Evolutionary conservation across 1,284 basidiomycete species (phyloP).

Genomic region (Fomitopsis betulina): DNA sequence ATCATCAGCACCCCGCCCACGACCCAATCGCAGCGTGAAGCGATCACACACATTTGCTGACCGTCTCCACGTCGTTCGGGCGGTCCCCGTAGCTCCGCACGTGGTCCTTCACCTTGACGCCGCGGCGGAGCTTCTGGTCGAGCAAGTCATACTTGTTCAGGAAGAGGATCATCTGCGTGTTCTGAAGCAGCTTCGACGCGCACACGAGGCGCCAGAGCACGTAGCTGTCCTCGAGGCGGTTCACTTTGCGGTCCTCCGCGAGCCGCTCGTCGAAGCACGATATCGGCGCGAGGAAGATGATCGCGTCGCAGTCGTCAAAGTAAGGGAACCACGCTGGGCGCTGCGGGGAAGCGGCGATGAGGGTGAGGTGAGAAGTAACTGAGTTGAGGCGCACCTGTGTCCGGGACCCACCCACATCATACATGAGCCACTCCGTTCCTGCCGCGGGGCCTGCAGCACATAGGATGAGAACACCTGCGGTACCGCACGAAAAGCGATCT

Average conservation of each 20-base stretch:
- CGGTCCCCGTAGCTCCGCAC: constrained; percentile 38
- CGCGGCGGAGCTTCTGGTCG: constrained; percentile 58
- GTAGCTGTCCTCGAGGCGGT: constrained; percentile 40
- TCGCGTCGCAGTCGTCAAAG: constrained; percentile 38
- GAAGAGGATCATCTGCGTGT: constrained; percentile 35
- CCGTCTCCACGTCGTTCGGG: constrained; percentile 31
- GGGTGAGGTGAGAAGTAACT: neutral
- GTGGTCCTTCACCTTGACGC: constrained; percentile 53
- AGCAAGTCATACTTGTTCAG: constrained; percentile 51
- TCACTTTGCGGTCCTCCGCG: constrained; percentile 37
- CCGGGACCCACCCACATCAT: constrained; percentile 70
- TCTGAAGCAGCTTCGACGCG: constrained; percentile 33
- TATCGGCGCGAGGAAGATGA: constrained; percentile 39
- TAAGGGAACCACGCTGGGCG: constrained; percentile 36
- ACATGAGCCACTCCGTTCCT: constrained; percentile 45
- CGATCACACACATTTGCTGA: constrained; percentile 30
- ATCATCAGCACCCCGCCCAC: neutral
- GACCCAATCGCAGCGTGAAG: constrained; percentile 1
- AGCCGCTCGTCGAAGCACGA: constrained; percentile 40
- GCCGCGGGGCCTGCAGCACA: constrained; percentile 20
- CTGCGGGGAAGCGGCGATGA: constrained; percentile 11
- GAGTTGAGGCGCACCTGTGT: constrained; percentile 45
- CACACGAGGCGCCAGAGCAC: constrained; percentile 37
- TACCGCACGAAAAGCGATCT: neutral
- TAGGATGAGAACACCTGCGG: neutral